Base-by-base conservation (phyloP, 2,329 filamentous ascomycete species). In the Ceratocystis diversiconidia region DNA sequence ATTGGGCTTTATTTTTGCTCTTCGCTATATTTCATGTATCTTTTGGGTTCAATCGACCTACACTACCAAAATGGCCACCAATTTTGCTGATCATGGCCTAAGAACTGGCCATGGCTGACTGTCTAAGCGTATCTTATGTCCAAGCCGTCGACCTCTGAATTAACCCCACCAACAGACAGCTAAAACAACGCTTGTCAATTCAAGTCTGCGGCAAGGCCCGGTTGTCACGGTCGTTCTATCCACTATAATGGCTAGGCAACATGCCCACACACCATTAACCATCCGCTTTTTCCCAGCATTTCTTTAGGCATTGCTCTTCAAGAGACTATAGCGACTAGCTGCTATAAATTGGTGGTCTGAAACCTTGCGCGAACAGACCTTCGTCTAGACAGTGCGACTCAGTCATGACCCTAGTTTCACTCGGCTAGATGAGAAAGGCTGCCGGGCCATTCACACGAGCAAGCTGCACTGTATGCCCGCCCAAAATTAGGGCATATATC, bases 331-430 rank as follows among this genome's bases (percentile, higher is more conserved):
- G 28, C 8, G 30, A 10, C 55, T 30, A 30, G 28, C 28, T 32
- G 19, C 15, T 59, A 59, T 59, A 19, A 59, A 59, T 59, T 59
- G 17, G 28, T 59, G 55, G 55, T n/a, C 55, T 59, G 28, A 59
- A 59, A 59, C 55, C 17, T 32, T 6, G 55, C 30, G 55, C 8
- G 55, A n/a, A 30, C 30, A 30, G 55, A 19, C 32, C 55, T 30
- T 59, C 5, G 30, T 30, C 30, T 59, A n/a, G 28, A 32, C 55
- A 59, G 55, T 59, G 55, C 55, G 15, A 30, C 55, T 36, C 55
- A 59, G 19, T 25, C 7, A 25, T 52, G 48, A 25, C 48, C 19
- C 19, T 25, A 25, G 48, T 22, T n/a, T 52, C 19, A 52, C 19
- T 25, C 25, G 30, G 55, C 28, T n/a, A 59, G 55, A 59, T 59